A percentile compares a stretch with the other conserved stretches of the same genome.
Conservation (phyloP, 345 rosid genomes). For the Heritiera littoralis region DNA sequence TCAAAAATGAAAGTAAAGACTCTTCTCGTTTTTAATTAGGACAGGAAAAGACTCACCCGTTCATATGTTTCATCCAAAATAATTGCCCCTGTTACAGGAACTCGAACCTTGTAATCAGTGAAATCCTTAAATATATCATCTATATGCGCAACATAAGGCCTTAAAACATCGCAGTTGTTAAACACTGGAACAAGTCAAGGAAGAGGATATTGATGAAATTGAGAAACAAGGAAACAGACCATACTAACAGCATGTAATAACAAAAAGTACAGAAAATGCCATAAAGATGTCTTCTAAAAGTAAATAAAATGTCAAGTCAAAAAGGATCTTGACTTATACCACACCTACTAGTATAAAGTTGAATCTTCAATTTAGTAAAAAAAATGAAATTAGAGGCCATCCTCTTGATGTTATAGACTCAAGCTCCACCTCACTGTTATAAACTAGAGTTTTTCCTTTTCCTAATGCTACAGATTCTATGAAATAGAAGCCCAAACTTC, state of each 20-base stretch:
- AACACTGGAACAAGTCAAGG: constrained; percentile 71
- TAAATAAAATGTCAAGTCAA: not conserved
- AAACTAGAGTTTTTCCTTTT: not conserved
- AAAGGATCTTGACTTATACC: not conserved
- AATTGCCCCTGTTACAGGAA: constrained; percentile 98
- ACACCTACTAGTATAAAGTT: not conserved
- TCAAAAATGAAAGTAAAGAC: not conserved
- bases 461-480: not conserved
- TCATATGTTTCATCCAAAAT: constrained; percentile 92
- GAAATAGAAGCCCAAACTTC: not conserved
- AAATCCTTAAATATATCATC: constrained; percentile 96
- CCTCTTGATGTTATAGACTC: not conserved
- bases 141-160: constrained; percentile 88
- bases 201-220: constrained; percentile 5
- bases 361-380: not conserved
- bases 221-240: constrained; percentile 8
- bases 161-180: constrained; percentile 85
- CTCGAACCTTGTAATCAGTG: constrained; percentile 95
- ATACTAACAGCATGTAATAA: not conserved
- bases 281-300: constrained; percentile 6
- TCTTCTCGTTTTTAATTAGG: constrained; percentile 5
- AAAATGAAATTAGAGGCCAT: not conserved
- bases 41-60: constrained; percentile 59
- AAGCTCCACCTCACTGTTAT: not conserved
- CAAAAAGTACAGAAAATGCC: not conserved